Evolutionary conservation across 768 basidiomycete species (phyloP), one percentile per base, ranked within the genome.

Genomic region (Trametes cinnabarina): DNA sequence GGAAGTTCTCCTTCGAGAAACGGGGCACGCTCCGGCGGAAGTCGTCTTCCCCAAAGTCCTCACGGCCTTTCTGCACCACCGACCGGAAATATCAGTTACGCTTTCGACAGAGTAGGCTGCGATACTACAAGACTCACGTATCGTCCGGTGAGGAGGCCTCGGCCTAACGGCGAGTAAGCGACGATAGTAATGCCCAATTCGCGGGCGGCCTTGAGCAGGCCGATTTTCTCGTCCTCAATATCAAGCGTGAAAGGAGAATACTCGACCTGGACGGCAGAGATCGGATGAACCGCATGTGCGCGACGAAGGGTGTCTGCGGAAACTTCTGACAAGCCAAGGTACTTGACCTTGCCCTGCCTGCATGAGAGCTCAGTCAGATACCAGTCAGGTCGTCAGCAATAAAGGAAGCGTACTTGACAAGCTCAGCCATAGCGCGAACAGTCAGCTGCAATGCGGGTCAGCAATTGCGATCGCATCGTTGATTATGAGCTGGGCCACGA

Each of bases 101-200:
- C n/a, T n/a, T n/a, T n/a, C n/a, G n/a, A n/a, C n/a, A n/a, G n/a
- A n/a, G n/a, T n/a, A n/a, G n/a, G n/a, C n/a, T n/a, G n/a, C n/a
- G n/a, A n/a, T n/a, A n/a, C n/a, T n/a, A n/a, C 30, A 12, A 2
- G 3, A 61, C 66, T 30, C 41, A 68, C 66, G 47, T 64, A 68
- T 50, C 59, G 41, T 4, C 71, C 71, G 3, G 68, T 69, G 30
- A 72, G 54, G 3, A 74, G 47, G 2, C 72, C 70, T 14, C 70
- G 66, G 4, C 71, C 71, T 37, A 72, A 62, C 1, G 74, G 71
- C 17, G 75, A 73, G 61, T 81, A 82, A 2, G 77, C 77, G 19
- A 83, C 72, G 47, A 81, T 71, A 2, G 73, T 66, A 17, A 80
- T 69, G 3, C 80, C 79, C 12, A 79, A 68, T 62, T 81, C 77